Evolutionary conservation across 176 grass and related monocot species (phyloP).

Genomic region (Panicum miliaceum): DNA sequence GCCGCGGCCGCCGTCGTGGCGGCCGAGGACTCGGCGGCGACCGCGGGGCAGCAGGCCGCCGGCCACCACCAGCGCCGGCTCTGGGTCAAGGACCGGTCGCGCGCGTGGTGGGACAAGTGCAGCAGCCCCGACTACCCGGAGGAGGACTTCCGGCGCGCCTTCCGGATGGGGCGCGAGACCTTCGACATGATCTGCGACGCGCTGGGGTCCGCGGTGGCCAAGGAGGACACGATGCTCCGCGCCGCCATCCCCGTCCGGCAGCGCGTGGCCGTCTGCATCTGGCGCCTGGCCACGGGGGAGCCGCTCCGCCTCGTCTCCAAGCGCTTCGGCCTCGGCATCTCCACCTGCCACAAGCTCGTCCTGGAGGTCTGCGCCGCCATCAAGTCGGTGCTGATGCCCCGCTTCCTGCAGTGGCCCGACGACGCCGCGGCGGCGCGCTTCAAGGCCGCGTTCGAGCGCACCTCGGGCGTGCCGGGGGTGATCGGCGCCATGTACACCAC

Average conservation of each 20-base stretch:
- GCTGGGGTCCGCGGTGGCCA: constrained; percentile 79
- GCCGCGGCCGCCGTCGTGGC: constrained; percentile 14
- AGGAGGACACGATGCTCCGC: constrained; percentile 97
- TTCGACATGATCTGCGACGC: constrained; percentile 93
- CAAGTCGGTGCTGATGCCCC: constrained; percentile 85
- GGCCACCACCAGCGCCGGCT: constrained; percentile 68
- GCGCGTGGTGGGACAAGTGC: constrained; percentile 85
- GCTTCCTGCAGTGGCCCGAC: constrained; percentile 87
- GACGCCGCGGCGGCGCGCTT: constrained; percentile 32
- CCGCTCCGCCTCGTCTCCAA: constrained; percentile 94
- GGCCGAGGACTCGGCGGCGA: neutral
- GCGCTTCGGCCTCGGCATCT: constrained; percentile 95
- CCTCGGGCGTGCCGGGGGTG: constrained; percentile 55
- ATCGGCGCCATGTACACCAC: constrained; percentile 95
- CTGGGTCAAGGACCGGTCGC: constrained; percentile 93
- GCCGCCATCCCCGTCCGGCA: constrained; percentile 88
- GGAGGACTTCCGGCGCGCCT: constrained; percentile 70
- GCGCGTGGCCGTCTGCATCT: constrained; percentile 95
- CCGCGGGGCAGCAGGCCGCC: neutral
- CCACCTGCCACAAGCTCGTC: constrained; percentile 96
- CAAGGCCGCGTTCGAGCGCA: constrained; percentile 59
- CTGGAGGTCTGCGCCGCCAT: constrained; percentile 93
- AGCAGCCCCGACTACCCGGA: constrained; percentile 79
- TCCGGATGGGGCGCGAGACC: constrained; percentile 78
- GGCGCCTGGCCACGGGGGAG: constrained; percentile 92